Percentiles rank a stretch among this genome's conserved stretches.
Conservation (phyloP, 2,329 filamentous ascomycete species). For the Alternaria gansuensis region DNA sequence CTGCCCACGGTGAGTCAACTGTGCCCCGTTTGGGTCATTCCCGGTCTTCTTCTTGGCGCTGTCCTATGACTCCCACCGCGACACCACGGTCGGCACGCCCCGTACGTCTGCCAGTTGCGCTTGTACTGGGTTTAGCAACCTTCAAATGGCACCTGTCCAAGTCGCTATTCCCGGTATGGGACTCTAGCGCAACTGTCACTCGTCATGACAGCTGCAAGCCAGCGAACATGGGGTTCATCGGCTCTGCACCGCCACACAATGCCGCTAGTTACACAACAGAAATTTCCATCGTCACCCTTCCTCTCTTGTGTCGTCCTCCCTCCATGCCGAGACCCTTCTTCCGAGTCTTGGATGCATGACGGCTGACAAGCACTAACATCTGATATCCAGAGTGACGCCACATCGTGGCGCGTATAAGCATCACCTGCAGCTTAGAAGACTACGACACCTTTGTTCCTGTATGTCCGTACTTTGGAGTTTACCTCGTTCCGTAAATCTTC, state of each 20-base stretch:
- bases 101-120: conserved; percentile 25
- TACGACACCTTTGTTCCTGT: not conserved
- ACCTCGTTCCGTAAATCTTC: conserved; percentile 3
- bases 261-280: conserved; percentile 23
- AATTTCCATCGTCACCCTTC: not conserved
- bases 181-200: conserved; percentile 42
- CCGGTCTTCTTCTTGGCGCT: conserved; percentile 14
- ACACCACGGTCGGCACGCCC: conserved; percentile 31
- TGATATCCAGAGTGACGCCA: conserved; percentile 18
- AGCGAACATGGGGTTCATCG: conserved; percentile 30
- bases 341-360: conserved; percentile 25
- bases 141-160: conserved; percentile 10
- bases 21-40: conserved; percentile 12
- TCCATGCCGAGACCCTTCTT: conserved; percentile 2
- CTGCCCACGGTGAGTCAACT: conserved; percentile 28
- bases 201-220: conserved; percentile 29
- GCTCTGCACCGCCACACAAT: conserved; percentile 21
- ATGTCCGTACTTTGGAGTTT: not conserved
- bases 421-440: not conserved
- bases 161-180: conserved; percentile 30
- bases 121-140: conserved; percentile 19
- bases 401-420: conserved; percentile 14
- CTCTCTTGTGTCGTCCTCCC: not conserved
- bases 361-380: conserved; percentile 12
- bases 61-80: conserved; percentile 34